Evolutionary conservation across 2,329 filamentous ascomycete species (phyloP), one percentile per base, ranked within the genome.

Genomic region (Paecilomyces formosus): DNA sequence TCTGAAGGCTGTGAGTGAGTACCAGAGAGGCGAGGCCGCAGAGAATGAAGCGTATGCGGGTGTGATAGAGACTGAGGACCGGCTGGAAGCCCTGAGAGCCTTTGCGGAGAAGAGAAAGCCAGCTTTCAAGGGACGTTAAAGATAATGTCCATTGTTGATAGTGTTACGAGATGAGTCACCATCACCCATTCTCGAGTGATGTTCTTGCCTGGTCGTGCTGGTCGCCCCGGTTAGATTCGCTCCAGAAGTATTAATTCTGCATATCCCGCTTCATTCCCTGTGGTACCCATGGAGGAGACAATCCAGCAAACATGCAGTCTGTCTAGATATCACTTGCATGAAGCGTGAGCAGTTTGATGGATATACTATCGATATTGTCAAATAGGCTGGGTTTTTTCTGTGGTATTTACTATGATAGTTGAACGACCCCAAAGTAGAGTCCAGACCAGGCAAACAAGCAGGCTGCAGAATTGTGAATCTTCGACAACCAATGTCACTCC

Each of bases 11-110:
- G 88, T 97, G 1, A 81, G 83, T 56, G 85, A 82, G 73, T 91
- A 72, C 77, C 82, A 78, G 62, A 68, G 76, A 63, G 83, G 82
- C 3, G 89, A 94, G 76, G 84, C 84, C 68, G 83, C 87, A n/a
- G 94, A 97, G 79, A 93, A 92, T 73, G 81, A 84, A 65, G 92
- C 92, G 77, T 97, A 97, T 73, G 84, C 91, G 68, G 80, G 87
- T 26, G 90, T 97, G 3, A 82, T 97, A 15, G 83, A 81, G 61
- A 96, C 91, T 0, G 87, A 92, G 70, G 94, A 99, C 78, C 82
- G 92, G 60, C 80, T 91, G 67, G 94, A 97, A 81, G 94, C 94
- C 35, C 79, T 99, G 62, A 83, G 78, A 72, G 94, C 94, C 0
- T 99, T 99, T 77, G 81, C 78, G 56, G 87, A 90, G 78, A 90